phyloP scores from a whole-genome alignment of 2,329 filamentous ascomycete species.

The Aspergillus niger region DNA sequence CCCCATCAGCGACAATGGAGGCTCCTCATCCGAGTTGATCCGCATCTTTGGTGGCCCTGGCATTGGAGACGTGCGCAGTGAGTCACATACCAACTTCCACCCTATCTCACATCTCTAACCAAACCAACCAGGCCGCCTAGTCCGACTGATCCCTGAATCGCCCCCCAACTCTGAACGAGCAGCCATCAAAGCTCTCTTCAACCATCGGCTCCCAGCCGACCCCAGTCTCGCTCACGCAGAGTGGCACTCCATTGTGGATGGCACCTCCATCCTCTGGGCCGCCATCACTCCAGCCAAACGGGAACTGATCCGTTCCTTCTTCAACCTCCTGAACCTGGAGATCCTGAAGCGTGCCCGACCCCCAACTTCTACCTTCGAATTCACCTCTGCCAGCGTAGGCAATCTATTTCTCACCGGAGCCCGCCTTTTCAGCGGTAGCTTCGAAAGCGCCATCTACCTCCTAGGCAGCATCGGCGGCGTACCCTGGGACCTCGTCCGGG shows the following conservation, averaged over 20 bases:
- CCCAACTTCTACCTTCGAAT: slow-evolving; percentile 72
- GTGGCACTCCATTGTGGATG: slow-evolving; percentile 89
- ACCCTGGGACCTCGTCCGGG: slow-evolving; percentile 67
- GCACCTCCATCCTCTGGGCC: slow-evolving; percentile 73
- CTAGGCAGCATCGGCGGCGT: slow-evolving; percentile 85
- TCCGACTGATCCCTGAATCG: slow-evolving; percentile 79
- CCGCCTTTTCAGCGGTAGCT: slow-evolving; percentile 85
- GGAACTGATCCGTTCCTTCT: slow-evolving; percentile 74
- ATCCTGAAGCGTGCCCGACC: slow-evolving; percentile 74
- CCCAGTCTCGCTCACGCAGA: slow-evolving; percentile 66
- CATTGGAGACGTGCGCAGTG: slow-evolving; percentile 75
- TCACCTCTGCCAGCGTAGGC: slow-evolving; percentile 72
- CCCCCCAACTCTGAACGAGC: slow-evolving; percentile 63
- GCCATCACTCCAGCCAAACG: slow-evolving; percentile 70
- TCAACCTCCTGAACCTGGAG: slow-evolving; percentile 75
- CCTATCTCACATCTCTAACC: slow-evolving; percentile 1
- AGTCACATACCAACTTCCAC: slow-evolving; percentile 25
- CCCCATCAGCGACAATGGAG: slow-evolving; percentile 94
- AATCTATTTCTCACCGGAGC: slow-evolving; percentile 83
- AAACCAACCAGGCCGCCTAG: slow-evolving; percentile 68
- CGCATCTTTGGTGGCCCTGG: slow-evolving; percentile 93
- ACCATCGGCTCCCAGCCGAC: slow-evolving; percentile 73
- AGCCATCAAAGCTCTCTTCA: slow-evolving; percentile 82
- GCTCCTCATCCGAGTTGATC: slow-evolving; percentile 89
- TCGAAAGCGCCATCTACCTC: slow-evolving; percentile 90